Evolutionary conservation across 2,329 filamentous ascomycete genomes (phyloP).

Genomic region (Claviceps sorghi): DNA sequence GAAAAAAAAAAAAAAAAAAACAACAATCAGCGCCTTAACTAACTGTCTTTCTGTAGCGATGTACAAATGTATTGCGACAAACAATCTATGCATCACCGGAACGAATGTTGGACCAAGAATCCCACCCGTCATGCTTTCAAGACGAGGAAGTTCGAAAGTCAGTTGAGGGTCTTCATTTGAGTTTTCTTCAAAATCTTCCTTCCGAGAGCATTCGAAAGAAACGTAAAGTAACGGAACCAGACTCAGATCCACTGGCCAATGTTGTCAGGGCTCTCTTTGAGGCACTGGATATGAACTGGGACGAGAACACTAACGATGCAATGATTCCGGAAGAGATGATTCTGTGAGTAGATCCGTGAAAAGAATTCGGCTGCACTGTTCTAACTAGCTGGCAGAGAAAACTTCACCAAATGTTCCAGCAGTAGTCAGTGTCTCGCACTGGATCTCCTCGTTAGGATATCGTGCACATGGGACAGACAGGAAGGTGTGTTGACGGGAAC

Average conservation of each 20-base stretch:
- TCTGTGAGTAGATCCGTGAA: constrained; percentile 26
- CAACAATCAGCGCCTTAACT: background rate
- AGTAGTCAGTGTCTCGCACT: constrained; percentile 36
- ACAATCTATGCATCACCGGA: constrained; percentile 10
- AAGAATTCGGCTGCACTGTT: background rate
- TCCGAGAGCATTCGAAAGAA: constrained; percentile 13
- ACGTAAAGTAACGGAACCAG: constrained; percentile 13
- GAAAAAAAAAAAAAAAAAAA: background rate
- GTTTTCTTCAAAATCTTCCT: constrained; percentile 10
- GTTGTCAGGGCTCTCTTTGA: constrained; percentile 14
- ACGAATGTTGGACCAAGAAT: constrained; percentile 11
- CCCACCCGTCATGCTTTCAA: constrained; percentile 17
- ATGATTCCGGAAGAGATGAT: constrained; percentile 23
- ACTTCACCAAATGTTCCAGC: constrained; percentile 33
- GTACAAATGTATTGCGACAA: constrained; percentile 16
- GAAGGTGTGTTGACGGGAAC: background rate
- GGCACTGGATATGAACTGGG: constrained; percentile 14
- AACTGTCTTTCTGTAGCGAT: constrained; percentile 12
- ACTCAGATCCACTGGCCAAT: constrained; percentile 9
- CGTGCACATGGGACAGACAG: constrained; percentile 13
- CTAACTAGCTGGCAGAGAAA: constrained; percentile 16
- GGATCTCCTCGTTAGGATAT: constrained; percentile 39
- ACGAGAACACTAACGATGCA: constrained; percentile 7
- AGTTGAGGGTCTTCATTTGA: constrained; percentile 17
- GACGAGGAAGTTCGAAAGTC: constrained; percentile 14